Conservation (phyloP, 2,329 filamentous ascomycete genomes). For the Stemphylium lycopersici region DNA sequence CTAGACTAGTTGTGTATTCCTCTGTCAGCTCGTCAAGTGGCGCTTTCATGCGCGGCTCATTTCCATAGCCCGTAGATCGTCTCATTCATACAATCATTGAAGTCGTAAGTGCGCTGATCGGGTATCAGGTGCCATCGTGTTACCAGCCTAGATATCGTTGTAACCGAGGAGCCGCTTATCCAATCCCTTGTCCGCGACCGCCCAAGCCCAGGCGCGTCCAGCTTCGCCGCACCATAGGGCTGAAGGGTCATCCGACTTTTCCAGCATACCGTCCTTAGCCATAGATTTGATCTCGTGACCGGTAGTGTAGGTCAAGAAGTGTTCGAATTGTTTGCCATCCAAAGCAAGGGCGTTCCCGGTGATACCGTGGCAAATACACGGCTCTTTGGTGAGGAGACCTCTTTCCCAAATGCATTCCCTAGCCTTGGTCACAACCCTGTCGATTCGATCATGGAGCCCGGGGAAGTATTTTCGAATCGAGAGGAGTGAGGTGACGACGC, state of each 20-base stretch:
- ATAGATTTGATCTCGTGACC: constrained; percentile 62
- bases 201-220: constrained; percentile 57
- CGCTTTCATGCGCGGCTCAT: neutral
- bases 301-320: constrained; percentile 65
- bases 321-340: constrained; percentile 57
- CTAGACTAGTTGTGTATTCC: constrained; percentile 6
- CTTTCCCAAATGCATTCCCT: constrained; percentile 62
- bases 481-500: constrained; percentile 64
- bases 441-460: constrained; percentile 59
- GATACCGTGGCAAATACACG: constrained; percentile 70
- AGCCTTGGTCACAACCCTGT: constrained; percentile 59
- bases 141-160: constrained; percentile 53
- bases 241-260: constrained; percentile 58
- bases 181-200: constrained; percentile 52
- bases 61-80: constrained; percentile 18
- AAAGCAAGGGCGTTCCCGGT: constrained; percentile 68
- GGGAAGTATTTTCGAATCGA: constrained; percentile 64
- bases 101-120: constrained; percentile 14
- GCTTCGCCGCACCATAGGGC: constrained; percentile 59
- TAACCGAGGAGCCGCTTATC: constrained; percentile 57
- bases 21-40: neutral
- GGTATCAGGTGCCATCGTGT: neutral
- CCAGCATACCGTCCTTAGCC: constrained; percentile 59
- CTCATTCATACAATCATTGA: constrained; percentile 30
- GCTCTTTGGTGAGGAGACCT: constrained; percentile 67